Base-by-base conservation (phyloP, 805 yeast genomes). In the Zygosaccharomyces bisporus region DNA sequence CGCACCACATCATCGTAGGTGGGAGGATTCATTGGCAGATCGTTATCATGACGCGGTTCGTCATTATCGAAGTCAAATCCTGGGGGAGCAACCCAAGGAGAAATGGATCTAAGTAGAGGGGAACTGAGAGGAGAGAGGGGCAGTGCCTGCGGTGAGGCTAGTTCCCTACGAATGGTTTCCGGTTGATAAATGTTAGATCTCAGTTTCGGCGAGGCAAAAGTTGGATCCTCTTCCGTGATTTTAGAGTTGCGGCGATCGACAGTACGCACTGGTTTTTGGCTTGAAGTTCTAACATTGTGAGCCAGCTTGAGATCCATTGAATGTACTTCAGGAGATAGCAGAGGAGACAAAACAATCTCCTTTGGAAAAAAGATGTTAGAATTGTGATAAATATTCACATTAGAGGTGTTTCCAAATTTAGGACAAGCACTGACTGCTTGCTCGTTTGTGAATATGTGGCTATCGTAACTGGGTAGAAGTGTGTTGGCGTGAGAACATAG, bases 401-500 rank as follows among this genome's bases (percentile, higher is more conserved):
- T 34, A 7, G 33, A 39, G 8, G 52, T 46, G 35, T 53, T 48
- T 16, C 58, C 58, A 32, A 52, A 53, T 21, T 42, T 31, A n/a
- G 52, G 50, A 34, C 43, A 31, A 21, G 47, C 49, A 4, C 47
- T 39, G 21, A 44, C 51, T 46, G 46, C 52, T 18, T 34, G 41
- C 20, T 48, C 49, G 34, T 45, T 45, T 4, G 39, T 30, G 17
- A 38, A 29, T 19, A 49, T 36, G 39, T 60, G 66, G 1, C 56
- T 56, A 38, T 76, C 80, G 60, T 86, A 86, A 4, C 87, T 82
- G 4, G 95, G 95, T 34, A 86, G 66, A 30, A 85, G 62, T 1
- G 91, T 85, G 55, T 85, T 84, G 4, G 86, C 86, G 65, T 84
- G 95, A 1, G 87, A 84, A 50, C 96, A 87, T 39, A 77, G 67